Conservation (phyloP, 164 flowering plant genomes). For the Vitis vinifera region ASM3070453v1 NC_081814.1:2938001-2938500, state of each 20-base stretch:
- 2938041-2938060: constrained; percentile 88
- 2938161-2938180: neutral
- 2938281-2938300: constrained; percentile 98
- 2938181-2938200: neutral
- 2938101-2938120: neutral
- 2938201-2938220: constrained; percentile 97
- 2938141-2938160: neutral
- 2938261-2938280: constrained; percentile 80
- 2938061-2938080: constrained; percentile 98
- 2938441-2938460: no score
- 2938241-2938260: constrained; percentile 80
- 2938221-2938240: constrained; percentile 93
- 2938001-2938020: constrained; percentile 62
- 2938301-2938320: constrained; percentile 80
- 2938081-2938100: constrained; percentile 2
- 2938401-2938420: neutral
- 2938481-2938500: neutral
- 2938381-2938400: no score
- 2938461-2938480: neutral
- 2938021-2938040: constrained; percentile 81
- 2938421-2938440: neutral
- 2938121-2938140: neutral
- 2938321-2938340: constrained; percentile 73
- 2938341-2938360: neutral
- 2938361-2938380: no score